Evolutionary conservation across 805 yeast species (phyloP).

Genomic region (Ogataea chonburiensis): DNA sequence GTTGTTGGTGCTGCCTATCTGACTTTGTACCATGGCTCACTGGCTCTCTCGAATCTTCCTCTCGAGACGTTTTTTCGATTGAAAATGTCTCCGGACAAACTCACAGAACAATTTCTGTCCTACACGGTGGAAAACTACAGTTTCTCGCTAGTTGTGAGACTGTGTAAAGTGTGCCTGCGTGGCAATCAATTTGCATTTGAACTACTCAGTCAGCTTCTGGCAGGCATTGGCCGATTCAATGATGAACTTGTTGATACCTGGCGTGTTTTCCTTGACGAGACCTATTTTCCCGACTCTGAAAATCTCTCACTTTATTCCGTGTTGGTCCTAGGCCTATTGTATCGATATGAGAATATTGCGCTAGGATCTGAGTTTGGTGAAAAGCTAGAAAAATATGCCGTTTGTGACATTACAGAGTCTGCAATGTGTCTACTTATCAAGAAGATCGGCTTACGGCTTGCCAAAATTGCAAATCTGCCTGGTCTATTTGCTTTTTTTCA

Average conservation of each 20-base stretch:
- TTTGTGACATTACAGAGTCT: background rate
- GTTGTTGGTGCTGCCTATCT: conserved; percentile 1
- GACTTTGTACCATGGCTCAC: conserved; percentile 11
- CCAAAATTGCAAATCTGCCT: background rate
- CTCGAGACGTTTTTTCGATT: conserved; percentile 12
- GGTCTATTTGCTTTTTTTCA: conserved; percentile 2
- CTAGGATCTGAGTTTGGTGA: conserved; percentile 6
- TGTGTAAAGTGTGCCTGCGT: conserved; percentile 13
- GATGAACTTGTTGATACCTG: conserved; percentile 11
- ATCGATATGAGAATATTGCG: conserved; percentile 4
- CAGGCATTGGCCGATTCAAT: conserved; percentile 15
- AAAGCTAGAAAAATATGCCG: conserved; percentile 4
- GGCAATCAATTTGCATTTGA: conserved; percentile 11
- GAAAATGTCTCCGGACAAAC: conserved; percentile 3
- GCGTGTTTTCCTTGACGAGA: conserved; percentile 6
- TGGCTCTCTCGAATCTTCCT: conserved; percentile 7
- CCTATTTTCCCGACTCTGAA: conserved; percentile 9
- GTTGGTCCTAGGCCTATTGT: conserved; percentile 12
- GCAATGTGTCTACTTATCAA: background rate
- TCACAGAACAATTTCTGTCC: conserved; percentile 16
- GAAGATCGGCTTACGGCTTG: conserved; percentile 2
- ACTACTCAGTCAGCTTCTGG: conserved; percentile 16
- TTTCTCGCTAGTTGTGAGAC: conserved; percentile 7
- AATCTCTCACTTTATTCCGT: conserved; percentile 14
- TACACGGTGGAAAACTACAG: conserved; percentile 17